Percentiles rank a stretch among this genome's conserved stretches.
phyloP scores from a whole-genome alignment of 2,329 filamentous ascomycete genomes.

The Sclerotinia borealis region DNA sequence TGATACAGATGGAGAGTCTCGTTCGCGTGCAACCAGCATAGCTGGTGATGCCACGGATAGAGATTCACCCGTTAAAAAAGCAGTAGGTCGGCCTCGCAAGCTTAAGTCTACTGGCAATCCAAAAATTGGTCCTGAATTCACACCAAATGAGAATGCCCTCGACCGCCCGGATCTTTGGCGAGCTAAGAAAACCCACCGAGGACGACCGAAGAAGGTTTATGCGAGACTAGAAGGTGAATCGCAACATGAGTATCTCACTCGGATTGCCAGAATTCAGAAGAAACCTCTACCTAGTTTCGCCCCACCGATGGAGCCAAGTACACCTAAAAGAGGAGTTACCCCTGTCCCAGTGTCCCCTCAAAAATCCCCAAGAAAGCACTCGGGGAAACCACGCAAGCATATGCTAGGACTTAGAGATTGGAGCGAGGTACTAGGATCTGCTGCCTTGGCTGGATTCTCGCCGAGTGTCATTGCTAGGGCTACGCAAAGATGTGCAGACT shows the following conservation, averaged over 20 bases:
- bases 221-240: constrained; percentile 26
- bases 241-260: constrained; percentile 40
- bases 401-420: constrained; percentile 54
- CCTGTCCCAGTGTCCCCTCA: constrained; percentile 4
- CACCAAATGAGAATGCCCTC: background rate
- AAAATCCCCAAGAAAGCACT: constrained; percentile 10
- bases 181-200: constrained; percentile 21
- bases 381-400: constrained; percentile 4
- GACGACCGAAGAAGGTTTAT: constrained; percentile 27
- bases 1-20: constrained; percentile 26
- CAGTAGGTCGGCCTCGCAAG: constrained; percentile 24
- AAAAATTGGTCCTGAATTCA: background rate
- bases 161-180: constrained; percentile 9
- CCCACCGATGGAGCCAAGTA: constrained; percentile 4
- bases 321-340: background rate
- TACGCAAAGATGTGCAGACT: constrained; percentile 63
- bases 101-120: constrained; percentile 20
- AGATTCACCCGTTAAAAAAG: constrained; percentile 13
- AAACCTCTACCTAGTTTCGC: constrained; percentile 37
- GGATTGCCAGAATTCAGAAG: constrained; percentile 40
- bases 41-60: background rate
- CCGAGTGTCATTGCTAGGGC: constrained; percentile 59
- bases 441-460: constrained; percentile 67
- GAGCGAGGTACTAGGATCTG: constrained; percentile 77
- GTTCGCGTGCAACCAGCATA: constrained; percentile 3